Base-by-base conservation (phyloP, 129 eudicot species). In the Chrysanthemum makinoi region DNA sequence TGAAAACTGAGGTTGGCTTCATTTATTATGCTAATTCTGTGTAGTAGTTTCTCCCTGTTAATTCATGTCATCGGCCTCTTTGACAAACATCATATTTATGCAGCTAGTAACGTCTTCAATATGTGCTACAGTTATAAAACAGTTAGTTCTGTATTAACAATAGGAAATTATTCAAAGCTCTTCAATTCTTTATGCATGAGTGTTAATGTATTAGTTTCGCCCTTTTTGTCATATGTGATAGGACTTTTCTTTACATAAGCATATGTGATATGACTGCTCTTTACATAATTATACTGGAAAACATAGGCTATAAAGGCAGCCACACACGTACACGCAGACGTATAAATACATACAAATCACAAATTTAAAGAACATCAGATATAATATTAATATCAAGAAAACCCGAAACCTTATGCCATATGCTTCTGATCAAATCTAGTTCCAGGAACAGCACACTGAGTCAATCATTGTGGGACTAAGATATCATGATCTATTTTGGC, bases 1-100 rank as follows among this genome's bases (percentile, higher is more conserved):
- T 17, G 51, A 48, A 58, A 52, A 57, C 67, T 18, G 49, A n/a
- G 70, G 71, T 62, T 22, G 53, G 51, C 6, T 66, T 73, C 26
- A 56, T 14, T 30, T 39, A n/a, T 60, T 50, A 51, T 54, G 50
- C 79, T 62, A 61, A 24, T 78, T 64, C 9, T 19, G 50, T 53
- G 65, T 74, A 20, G 83, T 46, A 66, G 46, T 26, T 6, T 43
- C 19, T 5, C 20, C 33, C 16, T 66, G 39, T 63, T 72, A 64
- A 66, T 64, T 74, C 68, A 68, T 74, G 75, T 75, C 83, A 74
- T 44, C 51, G 62, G 79, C 66, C 78, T 66, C 66, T 24, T 73
- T 79, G 79, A 60, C 78, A 66, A 19, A 48, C 19, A 13, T 57
- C 44, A 6, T 63, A 65, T 61, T 62, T 74, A 64, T 61, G 49